Base-by-base conservation (phyloP, 805 yeast genomes). In the Candida suzukii region DNA sequence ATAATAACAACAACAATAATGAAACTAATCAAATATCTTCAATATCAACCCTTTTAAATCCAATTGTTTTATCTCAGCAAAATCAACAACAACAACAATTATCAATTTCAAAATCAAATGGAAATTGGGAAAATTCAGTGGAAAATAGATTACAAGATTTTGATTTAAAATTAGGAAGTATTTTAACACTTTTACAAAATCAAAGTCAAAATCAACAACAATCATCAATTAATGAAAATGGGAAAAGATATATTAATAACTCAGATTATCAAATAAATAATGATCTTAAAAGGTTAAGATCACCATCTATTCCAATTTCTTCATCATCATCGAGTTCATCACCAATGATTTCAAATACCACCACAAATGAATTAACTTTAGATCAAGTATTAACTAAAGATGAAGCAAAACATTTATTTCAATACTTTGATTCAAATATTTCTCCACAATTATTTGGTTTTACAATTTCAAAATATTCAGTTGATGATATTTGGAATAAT, bases 371-470 rank as follows among this genome's bases (percentile, higher is more conserved):
- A 3, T 17, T 19, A 5, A 28, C 42, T 11, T 35, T 59, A 21
- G 54, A 51, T 12, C 43, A 47, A 4, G 49, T 55, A 2, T 24
- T 62, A 10, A 39, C 47, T 1, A 37, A 41, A 13, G 50, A 49
- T 6, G 56, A 58, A 41, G 79, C 80, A 0, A 53, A 57, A n/a
- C 73, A 67, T 26, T 59, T 80, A 14, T 75, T 79, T 46, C 48
- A 55, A 13, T 74, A 65, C 42, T 81, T 81, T 51, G 72, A 76
- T 46, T 56, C 66, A 1, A 70, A 78, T 41, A 75, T 81, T 26
- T 65, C 82, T 1, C 79, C 80, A 11, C 85, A 80, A 49, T 59
- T 81, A 35, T 80, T 79, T 64, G 88, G 88, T 1, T 80, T 80
- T 54, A 76, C 71, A 35, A 63, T 80, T 3, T 65, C 78, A 1